Evolutionary conservation across 768 basidiomycete species (phyloP).

Genomic region (Calvatia gigantea): DNA sequence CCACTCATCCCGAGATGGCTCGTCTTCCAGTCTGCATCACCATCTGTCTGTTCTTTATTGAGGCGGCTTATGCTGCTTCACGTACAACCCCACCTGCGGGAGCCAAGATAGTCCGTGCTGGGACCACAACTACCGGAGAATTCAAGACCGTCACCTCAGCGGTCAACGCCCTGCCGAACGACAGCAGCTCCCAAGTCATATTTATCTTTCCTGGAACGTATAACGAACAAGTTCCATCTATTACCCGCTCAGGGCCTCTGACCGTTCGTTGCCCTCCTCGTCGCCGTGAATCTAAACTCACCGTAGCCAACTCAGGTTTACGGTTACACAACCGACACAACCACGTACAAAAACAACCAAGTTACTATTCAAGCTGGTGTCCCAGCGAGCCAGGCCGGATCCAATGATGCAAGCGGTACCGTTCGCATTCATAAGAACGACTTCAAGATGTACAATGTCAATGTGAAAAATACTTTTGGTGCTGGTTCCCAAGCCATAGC

Average conservation of each 20-base stretch:
- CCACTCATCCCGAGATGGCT: neutral
- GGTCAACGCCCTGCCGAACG: conserved; percentile 38
- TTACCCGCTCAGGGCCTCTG: conserved; percentile 41
- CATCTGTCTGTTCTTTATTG: neutral
- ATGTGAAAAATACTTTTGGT: conserved; percentile 46
- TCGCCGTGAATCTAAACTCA: neutral
- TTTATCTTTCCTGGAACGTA: conserved; percentile 50
- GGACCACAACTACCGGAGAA: conserved; percentile 35
- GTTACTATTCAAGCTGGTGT: conserved; percentile 36
- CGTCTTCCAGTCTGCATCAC: neutral
- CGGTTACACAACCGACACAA: conserved; percentile 40
- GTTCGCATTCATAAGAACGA: conserved; percentile 45
- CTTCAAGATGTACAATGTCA: conserved; percentile 48
- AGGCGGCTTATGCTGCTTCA: conserved; percentile 23
- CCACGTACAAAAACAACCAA: conserved; percentile 34
- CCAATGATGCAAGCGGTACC: conserved; percentile 46
- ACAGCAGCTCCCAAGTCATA: conserved; percentile 33
- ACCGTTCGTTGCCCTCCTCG: conserved; percentile 24
- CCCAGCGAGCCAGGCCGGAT: conserved; percentile 33
- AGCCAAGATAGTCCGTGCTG: conserved; percentile 37
- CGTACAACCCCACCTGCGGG: conserved; percentile 41
- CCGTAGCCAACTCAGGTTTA: conserved; percentile 29
- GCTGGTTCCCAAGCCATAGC: conserved; percentile 45
- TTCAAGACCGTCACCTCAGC: conserved; percentile 37
- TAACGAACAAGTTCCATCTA: conserved; percentile 39